Conservation (phyloP, 306 rosid genomes). For the Cucumis hystrix region DNA sequence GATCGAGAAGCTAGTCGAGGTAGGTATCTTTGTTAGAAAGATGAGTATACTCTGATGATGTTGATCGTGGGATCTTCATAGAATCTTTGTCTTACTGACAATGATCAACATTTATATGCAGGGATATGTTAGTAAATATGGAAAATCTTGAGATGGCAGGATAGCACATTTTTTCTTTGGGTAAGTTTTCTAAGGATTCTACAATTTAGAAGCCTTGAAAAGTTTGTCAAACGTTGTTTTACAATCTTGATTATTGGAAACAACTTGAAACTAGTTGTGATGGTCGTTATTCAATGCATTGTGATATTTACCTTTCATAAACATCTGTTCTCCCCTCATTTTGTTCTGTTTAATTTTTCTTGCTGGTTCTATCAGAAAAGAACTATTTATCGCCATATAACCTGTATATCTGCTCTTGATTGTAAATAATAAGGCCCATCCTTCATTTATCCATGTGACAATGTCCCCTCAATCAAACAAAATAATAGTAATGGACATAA, state of each 20-base stretch:
- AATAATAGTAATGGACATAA: neutral
- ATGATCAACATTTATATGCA: conserved; percentile 38
- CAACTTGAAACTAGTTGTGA: neutral
- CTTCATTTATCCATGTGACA: neutral
- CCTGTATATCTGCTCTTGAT: neutral
- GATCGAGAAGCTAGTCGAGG: conserved; percentile 76
- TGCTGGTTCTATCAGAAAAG: neutral
- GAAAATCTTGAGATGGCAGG: conserved; percentile 53
- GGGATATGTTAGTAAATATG: conserved; percentile 85
- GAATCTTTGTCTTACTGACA: conserved; percentile 25
- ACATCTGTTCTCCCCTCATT: neutral
- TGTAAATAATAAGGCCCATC: neutral
- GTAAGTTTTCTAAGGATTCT: conserved; percentile 34
- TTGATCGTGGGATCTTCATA: conserved; percentile 4
- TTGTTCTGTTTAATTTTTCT: neutral
- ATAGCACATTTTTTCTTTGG: conserved; percentile 23
- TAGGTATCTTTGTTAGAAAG: conserved; percentile 23
- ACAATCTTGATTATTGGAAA: conserved; percentile 1
- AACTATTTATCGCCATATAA: neutral
- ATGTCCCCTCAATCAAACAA: neutral
- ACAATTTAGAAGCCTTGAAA: conserved; percentile 5
- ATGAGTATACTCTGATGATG: conserved; percentile 10
- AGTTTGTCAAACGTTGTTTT: neutral
- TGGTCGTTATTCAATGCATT: neutral
- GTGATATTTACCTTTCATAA: neutral